Evolutionary conservation across 495 filamentous ascomycete genomes (phyloP).

Genomic region (Aspergillus leporis): DNA sequence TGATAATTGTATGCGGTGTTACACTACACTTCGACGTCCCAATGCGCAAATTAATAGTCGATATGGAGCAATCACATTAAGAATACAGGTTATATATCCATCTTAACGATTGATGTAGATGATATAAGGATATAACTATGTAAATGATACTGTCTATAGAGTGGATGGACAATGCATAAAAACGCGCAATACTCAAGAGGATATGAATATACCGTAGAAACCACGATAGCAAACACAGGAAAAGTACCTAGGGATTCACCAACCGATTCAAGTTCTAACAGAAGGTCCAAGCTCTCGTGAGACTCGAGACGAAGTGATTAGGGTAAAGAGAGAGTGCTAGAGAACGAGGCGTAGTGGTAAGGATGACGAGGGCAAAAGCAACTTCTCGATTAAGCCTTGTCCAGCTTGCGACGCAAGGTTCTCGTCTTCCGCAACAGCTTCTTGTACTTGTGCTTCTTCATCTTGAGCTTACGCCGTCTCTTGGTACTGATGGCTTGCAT

Average conservation of each 20-base stretch:
- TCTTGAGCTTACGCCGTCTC: slow-evolving; percentile 86
- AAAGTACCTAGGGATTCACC: background rate
- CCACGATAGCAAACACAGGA: background rate
- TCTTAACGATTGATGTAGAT: background rate
- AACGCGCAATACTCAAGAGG: slow-evolving; percentile 11
- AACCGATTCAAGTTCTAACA: background rate
- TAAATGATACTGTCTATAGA: slow-evolving; percentile 24
- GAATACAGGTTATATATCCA: background rate
- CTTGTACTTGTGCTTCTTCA: slow-evolving; percentile 99
- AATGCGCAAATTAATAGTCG: background rate
- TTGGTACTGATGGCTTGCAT: slow-evolving; percentile 78
- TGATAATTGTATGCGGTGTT: background rate
- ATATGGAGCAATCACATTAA: background rate
- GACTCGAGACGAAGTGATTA: slow-evolving; percentile 6
- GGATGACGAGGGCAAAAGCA: background rate
- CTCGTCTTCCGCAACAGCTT: slow-evolving; percentile 93
- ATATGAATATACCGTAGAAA: slow-evolving; percentile 9
- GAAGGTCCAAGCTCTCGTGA: background rate
- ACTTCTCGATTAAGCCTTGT: slow-evolving; percentile 46
- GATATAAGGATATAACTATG: slow-evolving; percentile 5
- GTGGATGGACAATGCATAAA: slow-evolving; percentile 7
- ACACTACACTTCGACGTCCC: background rate
- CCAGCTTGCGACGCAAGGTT: slow-evolving; percentile 84
- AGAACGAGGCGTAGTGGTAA: background rate
- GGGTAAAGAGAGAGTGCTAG: slow-evolving; percentile 5